These are phyloP conservation scores for Diaporthe destruens DNA, from an alignment of 2,329 filamentous ascomycete genomes.

Conservation along the genomic window DNA sequence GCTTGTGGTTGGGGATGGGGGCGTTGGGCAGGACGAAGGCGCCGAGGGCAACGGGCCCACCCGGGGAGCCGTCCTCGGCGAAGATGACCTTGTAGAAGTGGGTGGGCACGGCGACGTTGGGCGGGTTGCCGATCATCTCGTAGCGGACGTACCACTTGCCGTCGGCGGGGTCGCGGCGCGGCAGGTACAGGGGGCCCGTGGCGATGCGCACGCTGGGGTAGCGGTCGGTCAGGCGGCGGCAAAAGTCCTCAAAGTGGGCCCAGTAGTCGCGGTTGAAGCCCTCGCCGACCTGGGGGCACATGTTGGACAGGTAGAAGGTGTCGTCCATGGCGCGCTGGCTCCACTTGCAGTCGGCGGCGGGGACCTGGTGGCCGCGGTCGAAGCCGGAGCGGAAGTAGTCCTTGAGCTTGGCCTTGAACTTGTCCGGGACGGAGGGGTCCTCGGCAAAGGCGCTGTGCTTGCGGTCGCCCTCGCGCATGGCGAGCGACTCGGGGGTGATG, in stretches of 20 bases:
- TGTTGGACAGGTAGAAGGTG: slow-evolving; percentile 93
- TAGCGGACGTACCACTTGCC: slow-evolving; percentile 96
- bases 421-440: slow-evolving; percentile 81
- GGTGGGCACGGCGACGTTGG: slow-evolving; percentile 94
- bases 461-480: slow-evolving; percentile 81
- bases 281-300: slow-evolving; percentile 98
- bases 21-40: slow-evolving; percentile 97
- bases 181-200: slow-evolving; percentile 93
- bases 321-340: slow-evolving; percentile 93
- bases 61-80: slow-evolving; percentile 81
- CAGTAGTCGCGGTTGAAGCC: slow-evolving; percentile 99
- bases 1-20: slow-evolving; percentile 87
- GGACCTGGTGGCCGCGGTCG: slow-evolving; percentile 96
- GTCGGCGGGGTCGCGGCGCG: slow-evolving; percentile 82
- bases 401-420: slow-evolving; percentile 89
- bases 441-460: slow-evolving; percentile 87
- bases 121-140: slow-evolving; percentile 94
- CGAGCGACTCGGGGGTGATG: slow-evolving; percentile 89
- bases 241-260: slow-evolving; percentile 99
- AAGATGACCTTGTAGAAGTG: slow-evolving; percentile 99
- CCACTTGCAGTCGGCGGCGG: slow-evolving; percentile 97
- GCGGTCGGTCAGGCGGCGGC: slow-evolving; percentile 80
- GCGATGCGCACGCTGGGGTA: slow-evolving; percentile 93
- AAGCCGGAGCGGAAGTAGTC: slow-evolving; percentile 97
- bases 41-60: slow-evolving; percentile 85